Percentiles rank a stretch among this genome's conserved stretches.
Evolutionary conservation across 2,329 filamentous ascomycete species (phyloP).

Genomic region (Nigrospora sphaerica): DNA sequence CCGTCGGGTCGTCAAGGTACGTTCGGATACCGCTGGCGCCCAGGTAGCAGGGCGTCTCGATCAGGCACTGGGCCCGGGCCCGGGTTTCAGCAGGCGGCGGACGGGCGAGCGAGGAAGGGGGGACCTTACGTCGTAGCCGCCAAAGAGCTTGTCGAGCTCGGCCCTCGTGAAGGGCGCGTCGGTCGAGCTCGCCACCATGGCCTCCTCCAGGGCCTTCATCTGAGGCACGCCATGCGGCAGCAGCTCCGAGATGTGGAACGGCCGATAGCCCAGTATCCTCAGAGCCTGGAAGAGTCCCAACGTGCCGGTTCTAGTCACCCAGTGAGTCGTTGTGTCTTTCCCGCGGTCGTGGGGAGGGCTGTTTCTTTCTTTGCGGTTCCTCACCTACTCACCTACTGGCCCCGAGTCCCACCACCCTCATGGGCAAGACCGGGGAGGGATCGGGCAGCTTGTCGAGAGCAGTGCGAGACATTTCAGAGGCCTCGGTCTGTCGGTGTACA

Average conservation of each 20-base stretch:
- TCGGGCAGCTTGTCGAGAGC: background rate
- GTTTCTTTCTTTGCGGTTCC: too few relatives aligned
- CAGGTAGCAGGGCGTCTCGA: background rate
- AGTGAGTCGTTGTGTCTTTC: too few relatives aligned
- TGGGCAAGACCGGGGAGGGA: background rate
- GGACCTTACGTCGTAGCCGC: background rate
- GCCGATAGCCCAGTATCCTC: background rate
- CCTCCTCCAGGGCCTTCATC: conserved; percentile 1
- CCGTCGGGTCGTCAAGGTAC: background rate
- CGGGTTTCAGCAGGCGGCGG: background rate
- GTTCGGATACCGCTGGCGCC: background rate
- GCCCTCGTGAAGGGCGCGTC: background rate
- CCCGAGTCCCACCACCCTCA: background rate
- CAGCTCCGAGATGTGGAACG: background rate
- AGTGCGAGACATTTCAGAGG: background rate
- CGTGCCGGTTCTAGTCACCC: background rate
- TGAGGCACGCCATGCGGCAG: background rate
- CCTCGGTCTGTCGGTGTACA: background rate
- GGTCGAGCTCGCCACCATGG: background rate
- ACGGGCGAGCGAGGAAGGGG: background rate
- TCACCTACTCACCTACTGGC: background rate
- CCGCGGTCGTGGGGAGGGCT: too few relatives aligned
- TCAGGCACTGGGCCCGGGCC: background rate
- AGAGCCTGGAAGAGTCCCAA: background rate
- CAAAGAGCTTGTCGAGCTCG: conserved; percentile 1